phyloP scores from a whole-genome alignment of 169 alveolate genomes.

The Babesia caballi region DNA sequence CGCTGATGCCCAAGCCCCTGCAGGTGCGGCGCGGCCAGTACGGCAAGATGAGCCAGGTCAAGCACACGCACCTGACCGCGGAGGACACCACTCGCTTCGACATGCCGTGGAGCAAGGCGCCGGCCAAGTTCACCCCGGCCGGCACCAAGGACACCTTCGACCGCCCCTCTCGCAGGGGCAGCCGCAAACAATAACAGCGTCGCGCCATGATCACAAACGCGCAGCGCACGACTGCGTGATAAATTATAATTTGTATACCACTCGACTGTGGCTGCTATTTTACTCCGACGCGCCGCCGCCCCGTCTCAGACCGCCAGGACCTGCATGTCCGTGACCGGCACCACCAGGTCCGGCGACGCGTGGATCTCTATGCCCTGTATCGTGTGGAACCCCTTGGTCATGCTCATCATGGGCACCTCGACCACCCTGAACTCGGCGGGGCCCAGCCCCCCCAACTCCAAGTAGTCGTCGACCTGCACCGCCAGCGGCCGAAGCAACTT shows the following conservation, averaged over 20 bases:
- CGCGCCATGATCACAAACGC: no score
- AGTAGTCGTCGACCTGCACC: background rate
- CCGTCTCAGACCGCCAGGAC: background rate
- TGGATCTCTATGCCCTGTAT: conserved; percentile 4
- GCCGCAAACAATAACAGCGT: no score
- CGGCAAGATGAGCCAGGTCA: conserved; percentile 90
- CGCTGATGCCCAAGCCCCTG: conserved; percentile 77
- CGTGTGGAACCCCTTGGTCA: background rate
- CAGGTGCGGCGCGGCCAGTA: conserved; percentile 84
- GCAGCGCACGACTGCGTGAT: no score
- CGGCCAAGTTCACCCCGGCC: conserved; percentile 47
- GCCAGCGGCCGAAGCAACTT: background rate
- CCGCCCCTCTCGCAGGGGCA: conserved; percentile 41
- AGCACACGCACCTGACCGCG: conserved; percentile 91
- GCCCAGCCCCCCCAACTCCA: background rate
- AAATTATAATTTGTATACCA: no score
- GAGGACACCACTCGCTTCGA: conserved; percentile 91
- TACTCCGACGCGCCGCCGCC: no score
- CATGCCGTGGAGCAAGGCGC: conserved; percentile 64
- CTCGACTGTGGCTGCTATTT: no score
- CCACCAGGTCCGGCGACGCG: background rate
- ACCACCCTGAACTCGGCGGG: conserved; percentile 6
- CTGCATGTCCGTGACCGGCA: conserved; percentile 15
- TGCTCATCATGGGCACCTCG: conserved; percentile 27
- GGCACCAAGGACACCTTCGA: conserved; percentile 55